Conservation (phyloP, 202 grass and related monocot species). For the Miscanthus sacchariflorus region DNA sequence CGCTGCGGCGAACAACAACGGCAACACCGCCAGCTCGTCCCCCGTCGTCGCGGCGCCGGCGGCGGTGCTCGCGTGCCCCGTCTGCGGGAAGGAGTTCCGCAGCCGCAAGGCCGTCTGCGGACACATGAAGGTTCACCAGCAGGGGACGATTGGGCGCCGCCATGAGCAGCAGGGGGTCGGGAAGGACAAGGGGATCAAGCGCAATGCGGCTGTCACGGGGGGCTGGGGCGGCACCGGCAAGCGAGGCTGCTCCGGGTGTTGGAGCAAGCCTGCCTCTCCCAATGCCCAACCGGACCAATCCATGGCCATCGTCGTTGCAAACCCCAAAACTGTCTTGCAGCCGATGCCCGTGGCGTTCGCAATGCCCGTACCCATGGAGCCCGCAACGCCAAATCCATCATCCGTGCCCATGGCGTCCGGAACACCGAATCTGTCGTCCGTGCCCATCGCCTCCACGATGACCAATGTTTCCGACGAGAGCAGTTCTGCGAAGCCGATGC, state of each 20-base stretch:
- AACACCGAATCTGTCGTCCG: neutral
- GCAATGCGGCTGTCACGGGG: neutral
- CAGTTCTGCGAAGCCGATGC: neutral
- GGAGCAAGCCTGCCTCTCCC: neutral
- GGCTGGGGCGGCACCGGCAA: conserved; percentile 27
- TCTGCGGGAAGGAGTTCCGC: conserved; percentile 44
- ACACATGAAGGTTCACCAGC: conserved; percentile 43
- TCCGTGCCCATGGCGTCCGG: neutral
- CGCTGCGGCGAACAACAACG: too few relatives aligned
- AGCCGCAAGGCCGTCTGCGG: conserved; percentile 30
- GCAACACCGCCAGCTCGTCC: too few relatives aligned
- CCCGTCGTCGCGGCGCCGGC: neutral
- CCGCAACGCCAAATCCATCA: neutral
- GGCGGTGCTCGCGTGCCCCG: neutral
- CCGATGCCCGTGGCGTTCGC: neutral
- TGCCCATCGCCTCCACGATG: neutral
- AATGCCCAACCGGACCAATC: neutral
- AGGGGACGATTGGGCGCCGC: neutral
- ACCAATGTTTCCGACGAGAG: neutral
- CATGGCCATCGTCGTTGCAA: neutral
- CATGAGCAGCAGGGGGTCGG: neutral
- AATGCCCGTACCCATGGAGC: neutral
- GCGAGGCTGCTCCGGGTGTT: neutral
- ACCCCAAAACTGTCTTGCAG: neutral
- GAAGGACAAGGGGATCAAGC: neutral